Evolutionary conservation across 2,329 filamentous ascomycete genomes (phyloP), one percentile per base, ranked within the genome.

Genomic region (Pseudopyricularia cyperi): DNA sequence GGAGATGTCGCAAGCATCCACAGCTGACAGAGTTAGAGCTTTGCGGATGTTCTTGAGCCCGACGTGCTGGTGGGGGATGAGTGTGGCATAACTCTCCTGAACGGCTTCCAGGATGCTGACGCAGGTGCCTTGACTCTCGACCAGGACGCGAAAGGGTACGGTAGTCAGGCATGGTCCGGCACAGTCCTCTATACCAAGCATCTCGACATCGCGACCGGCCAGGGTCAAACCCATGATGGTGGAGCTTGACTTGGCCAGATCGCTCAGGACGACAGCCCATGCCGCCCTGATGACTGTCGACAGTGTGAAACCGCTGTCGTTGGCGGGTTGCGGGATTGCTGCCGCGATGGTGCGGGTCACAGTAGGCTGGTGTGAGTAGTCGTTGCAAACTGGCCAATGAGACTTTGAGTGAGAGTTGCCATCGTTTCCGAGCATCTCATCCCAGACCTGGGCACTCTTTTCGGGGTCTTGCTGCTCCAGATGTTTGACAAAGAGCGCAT

Each of bases 101-200:
- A 50, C 48, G 2, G 22, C 8, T 3, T 26, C 5, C 19, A 44
- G 39, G 4, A 44, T 44, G 8, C 22, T 19, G 22, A 12, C 11
- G 15, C 39, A 44, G 15, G 17, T 44, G 19, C 24, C 19, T 5
- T 44, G 28, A 9, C 28, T 11, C 24, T 14, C 22, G 7, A 44
- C 19, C 4, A 24, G 3, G 14, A 50, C 33, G 15, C 48, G 48
- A 14, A 50, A 30, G 2, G 59, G 59, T 8, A 61, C 54, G 2
- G 59, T 61, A 33, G 57, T 56, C 30, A 61, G 55, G 1, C 57
- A 60, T 1, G 60, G 60, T 2, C 59, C 60, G 3, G 57, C 52
- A 48, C 61, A 59, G 6, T 61, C 56, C n/a, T 50, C 50, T 9
- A 61, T 54, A 3, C 56, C 59, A 1, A 55, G 46, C 1, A 62